These are phyloP conservation scores for Marchantia polymorpha DNA, from an alignment of 225 moss, liverwort and hornwort species.

Conservation along the genomic window DNA sequence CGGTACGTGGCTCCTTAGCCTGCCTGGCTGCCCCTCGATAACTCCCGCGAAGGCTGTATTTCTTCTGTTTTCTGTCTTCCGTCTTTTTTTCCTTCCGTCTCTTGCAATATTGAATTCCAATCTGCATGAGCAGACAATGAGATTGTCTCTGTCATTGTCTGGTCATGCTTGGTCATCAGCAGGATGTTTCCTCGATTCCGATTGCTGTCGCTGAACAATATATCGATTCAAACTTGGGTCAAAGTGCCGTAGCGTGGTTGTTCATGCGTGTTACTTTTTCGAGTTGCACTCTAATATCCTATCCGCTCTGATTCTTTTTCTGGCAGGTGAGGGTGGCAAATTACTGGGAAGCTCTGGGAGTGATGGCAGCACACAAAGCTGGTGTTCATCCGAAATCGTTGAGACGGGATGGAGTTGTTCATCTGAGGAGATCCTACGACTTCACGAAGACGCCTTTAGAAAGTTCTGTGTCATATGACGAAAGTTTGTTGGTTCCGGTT, in stretches of 20 bases:
- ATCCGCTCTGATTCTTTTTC: background rate
- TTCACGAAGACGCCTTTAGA: background rate
- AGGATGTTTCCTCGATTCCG: background rate
- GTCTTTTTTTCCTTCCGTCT: background rate
- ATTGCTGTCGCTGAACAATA: too few relatives aligned
- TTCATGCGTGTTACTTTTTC: too few relatives aligned
- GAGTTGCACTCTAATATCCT: background rate
- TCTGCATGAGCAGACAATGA: too few relatives aligned
- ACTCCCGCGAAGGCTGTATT: background rate
- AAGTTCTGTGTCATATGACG: background rate
- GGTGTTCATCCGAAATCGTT: constrained; percentile 71
- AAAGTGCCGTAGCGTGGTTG: too few relatives aligned
- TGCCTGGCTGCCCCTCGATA: too few relatives aligned
- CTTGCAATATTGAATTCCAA: too few relatives aligned
- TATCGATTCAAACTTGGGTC: too few relatives aligned
- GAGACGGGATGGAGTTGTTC: constrained; percentile 63
- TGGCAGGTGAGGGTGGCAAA: constrained; percentile 81
- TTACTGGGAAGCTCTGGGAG: constrained; percentile 92
- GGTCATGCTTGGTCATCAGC: background rate
- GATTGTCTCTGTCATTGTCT: background rate
- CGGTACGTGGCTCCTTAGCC: constrained; percentile 39
- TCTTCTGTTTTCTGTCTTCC: background rate
- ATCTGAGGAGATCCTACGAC: constrained; percentile 34
- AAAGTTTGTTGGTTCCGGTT: too few relatives aligned
- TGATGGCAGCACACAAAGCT: constrained; percentile 95